Base-by-base conservation (phyloP, 176 grass and related monocot species). In the Phyllostachys edulis region DNA sequence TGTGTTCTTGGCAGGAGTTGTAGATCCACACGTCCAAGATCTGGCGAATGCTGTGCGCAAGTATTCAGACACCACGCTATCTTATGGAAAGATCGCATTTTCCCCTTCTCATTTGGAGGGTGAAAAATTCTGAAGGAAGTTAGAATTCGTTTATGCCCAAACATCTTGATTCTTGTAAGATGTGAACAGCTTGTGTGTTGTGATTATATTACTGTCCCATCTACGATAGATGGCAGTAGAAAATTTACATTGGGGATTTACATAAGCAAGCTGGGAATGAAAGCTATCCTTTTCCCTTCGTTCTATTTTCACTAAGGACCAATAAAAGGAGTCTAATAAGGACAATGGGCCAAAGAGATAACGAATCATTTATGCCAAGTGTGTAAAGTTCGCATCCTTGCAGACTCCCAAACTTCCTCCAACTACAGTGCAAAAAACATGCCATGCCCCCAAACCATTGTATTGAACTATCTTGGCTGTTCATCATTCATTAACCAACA, bases 1-100 rank as follows among this genome's bases (percentile, higher is more conserved):
- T 80, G 18, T 76, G 50, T 44, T 74, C 55, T 74, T 86, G 55
- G 14, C 82, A 98, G 96, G 96, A 71, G 92, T 88, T 62, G 85
- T 78, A 40, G 96, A 98, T 42, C 50, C 81, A 21, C 93, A 98
- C 85, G 93, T 98, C 49, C 81, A 77, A 39, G 93, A 95, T 76
- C 81, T 98, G 67, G 91, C 85, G 6, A 87, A 85, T 83, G 85
- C 72, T 66, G 91, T 94, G 41, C 90, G 89, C 60, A 80, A 69
- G 4, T 84, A 87, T 83, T 67, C 80, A 16, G 89, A 87, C 2
- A 9, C 0, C 2, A 0, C 39, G 8, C 24, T 60, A 59, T 83
- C 40, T 26, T 38, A 42, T 18, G 79, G 34, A 89, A 81, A 29
- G 0, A 18, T 12, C 1, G 0, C 16, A 69, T 56, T 85, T 75